A percentile compares a stretch with the other conserved stretches of the same genome.
phyloP scores from a whole-genome alignment of 306 rosid genomes.

The Hippophae gyantsensis region DNA sequence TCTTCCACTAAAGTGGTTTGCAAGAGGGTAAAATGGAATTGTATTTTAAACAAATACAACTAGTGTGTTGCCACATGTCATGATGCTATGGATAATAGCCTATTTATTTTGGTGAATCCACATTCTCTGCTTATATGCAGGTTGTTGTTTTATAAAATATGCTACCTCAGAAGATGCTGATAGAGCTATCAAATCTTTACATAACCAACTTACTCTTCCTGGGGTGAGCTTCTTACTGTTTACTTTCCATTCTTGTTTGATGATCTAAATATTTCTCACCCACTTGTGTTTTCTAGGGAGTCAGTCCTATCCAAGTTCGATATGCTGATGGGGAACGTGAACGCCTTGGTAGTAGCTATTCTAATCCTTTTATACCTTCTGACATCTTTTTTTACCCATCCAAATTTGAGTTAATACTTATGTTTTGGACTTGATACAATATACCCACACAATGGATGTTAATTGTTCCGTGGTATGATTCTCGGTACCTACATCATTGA shows the following conservation, averaged over 20 bases:
- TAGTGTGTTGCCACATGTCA: slow-evolving; percentile 1
- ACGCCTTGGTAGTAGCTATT: slow-evolving; percentile 72
- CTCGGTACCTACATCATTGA: no score
- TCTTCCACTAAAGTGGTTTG: background rate
- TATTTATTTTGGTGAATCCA: slow-evolving; percentile 9
- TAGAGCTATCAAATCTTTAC: slow-evolving; percentile 81
- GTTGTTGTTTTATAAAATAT: slow-evolving; percentile 96
- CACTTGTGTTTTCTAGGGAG: slow-evolving; percentile 47
- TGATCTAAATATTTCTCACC: slow-evolving; percentile 21
- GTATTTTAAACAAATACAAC: background rate
- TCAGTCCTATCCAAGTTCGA: slow-evolving; percentile 92
- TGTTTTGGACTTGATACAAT: no score
- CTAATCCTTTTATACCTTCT: slow-evolving; percentile 9
- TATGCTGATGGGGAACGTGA: slow-evolving; percentile 99
- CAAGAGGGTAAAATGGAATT: no score
- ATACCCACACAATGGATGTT: no score
- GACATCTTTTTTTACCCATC: slow-evolving; percentile 9
- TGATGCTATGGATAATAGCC: background rate
- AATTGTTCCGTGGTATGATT: no score
- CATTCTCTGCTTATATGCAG: slow-evolving; percentile 57
- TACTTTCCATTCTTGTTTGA: slow-evolving; percentile 13
- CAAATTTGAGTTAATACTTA: background rate
- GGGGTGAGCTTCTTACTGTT: slow-evolving; percentile 62
- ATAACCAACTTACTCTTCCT: slow-evolving; percentile 88
- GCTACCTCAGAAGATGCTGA: slow-evolving; percentile 93